A percentile compares a stretch with the other conserved stretches of the same genome.
Evolutionary conservation across 495 filamentous ascomycete genomes (phyloP).

Genomic region (Penicillium goetzii): DNA sequence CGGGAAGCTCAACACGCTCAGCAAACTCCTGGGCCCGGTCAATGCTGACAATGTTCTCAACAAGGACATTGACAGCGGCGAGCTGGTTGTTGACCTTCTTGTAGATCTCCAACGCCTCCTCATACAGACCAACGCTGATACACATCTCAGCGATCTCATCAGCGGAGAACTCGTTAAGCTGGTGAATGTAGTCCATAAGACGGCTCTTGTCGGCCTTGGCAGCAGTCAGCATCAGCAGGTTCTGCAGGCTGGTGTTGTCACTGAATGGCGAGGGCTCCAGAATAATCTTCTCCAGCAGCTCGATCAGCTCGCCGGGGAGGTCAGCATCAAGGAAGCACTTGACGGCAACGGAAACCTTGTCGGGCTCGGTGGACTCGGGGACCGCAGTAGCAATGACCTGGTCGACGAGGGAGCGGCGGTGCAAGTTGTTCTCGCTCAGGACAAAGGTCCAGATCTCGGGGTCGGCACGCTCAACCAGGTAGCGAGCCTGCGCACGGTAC

Average conservation of each 20-base stretch:
- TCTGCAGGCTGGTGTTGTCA: slow-evolving; percentile 95
- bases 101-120: slow-evolving; percentile 98
- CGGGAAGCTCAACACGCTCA: slow-evolving; percentile 90
- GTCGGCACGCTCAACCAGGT: slow-evolving; percentile 89
- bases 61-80: slow-evolving; percentile 86
- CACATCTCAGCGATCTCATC: slow-evolving; percentile 93
- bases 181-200: slow-evolving; percentile 96
- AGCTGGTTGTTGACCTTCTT: slow-evolving; percentile 94
- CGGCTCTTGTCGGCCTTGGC: slow-evolving; percentile 95
- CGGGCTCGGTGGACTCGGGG: slow-evolving; percentile 89
- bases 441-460: slow-evolving; percentile 93
- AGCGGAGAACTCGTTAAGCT: slow-evolving; percentile 83
- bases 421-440: slow-evolving; percentile 90
- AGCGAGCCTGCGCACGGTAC: slow-evolving; percentile 96
- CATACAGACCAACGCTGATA: slow-evolving; percentile 90
- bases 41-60: slow-evolving; percentile 98
- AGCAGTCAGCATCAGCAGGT: slow-evolving; percentile 94
- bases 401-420: slow-evolving; percentile 90
- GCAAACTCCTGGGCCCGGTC: slow-evolving; percentile 96
- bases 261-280: slow-evolving; percentile 96
- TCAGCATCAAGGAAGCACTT: slow-evolving; percentile 89
- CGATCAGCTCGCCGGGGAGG: slow-evolving; percentile 91
- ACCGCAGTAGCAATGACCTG: slow-evolving; percentile 97
- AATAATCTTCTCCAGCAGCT: slow-evolving; percentile 98
- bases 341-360: slow-evolving; percentile 94